Percentiles rank a stretch among this genome's conserved stretches.
phyloP scores from a whole-genome alignment of 2,329 filamentous ascomycete species.

The Fusarium subglutinans region DNA sequence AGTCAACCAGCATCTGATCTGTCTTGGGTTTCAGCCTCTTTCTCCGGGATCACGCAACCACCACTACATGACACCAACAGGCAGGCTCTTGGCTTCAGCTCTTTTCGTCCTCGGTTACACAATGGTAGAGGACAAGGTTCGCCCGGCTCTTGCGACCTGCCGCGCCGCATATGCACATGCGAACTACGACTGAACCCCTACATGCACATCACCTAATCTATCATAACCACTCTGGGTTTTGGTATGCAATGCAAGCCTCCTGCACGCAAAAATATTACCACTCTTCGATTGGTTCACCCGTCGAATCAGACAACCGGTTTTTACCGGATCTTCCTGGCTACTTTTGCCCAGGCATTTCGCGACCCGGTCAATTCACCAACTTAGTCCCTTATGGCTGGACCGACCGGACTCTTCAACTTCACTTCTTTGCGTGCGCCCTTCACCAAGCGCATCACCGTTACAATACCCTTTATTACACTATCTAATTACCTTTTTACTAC shows the following conservation, averaged over 20 bases:
- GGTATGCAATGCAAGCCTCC: slow-evolving; percentile 33
- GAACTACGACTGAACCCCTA: slow-evolving; percentile 34
- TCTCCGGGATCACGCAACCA: slow-evolving; percentile 9
- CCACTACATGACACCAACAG: background rate
- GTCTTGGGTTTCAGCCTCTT: slow-evolving; percentile 10
- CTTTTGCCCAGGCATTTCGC: slow-evolving; percentile 10
- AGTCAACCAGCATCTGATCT: slow-evolving; percentile 2
- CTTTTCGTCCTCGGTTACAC: slow-evolving; percentile 29
- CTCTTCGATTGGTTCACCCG: slow-evolving; percentile 4
- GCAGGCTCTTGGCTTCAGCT: slow-evolving; percentile 15
- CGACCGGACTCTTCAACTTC: slow-evolving; percentile 39
- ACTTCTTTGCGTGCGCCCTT: slow-evolving; percentile 31
- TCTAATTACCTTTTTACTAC: slow-evolving; percentile 32
- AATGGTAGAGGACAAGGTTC: slow-evolving; percentile 27
- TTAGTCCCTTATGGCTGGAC: slow-evolving; percentile 40
- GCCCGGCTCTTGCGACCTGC: slow-evolving; percentile 29
- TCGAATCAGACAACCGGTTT: slow-evolving; percentile 37
- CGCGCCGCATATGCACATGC: slow-evolving; percentile 38
- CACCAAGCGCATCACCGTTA: slow-evolving; percentile 25
- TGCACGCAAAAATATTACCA: slow-evolving; percentile 5
- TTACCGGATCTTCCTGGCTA: slow-evolving; percentile 27
- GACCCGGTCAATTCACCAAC: slow-evolving; percentile 11
- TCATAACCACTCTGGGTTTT: slow-evolving; percentile 20
- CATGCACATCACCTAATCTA: slow-evolving; percentile 32
- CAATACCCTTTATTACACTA: slow-evolving; percentile 37